phyloP scores from a whole-genome alignment of 805 yeast genomes.

The Pichia insulana region DNA sequence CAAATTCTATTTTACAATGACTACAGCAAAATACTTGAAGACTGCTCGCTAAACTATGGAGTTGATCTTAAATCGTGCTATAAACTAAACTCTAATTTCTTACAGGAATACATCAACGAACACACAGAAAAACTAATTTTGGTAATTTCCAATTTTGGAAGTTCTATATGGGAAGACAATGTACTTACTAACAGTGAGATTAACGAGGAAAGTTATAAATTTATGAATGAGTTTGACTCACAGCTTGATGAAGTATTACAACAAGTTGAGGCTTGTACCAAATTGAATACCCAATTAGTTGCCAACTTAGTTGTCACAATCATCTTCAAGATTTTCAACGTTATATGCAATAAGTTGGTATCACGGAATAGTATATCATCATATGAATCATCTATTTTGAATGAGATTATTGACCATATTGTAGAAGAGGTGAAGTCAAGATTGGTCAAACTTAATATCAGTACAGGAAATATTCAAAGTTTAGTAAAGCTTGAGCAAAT shows the following conservation, averaged over 20 bases:
- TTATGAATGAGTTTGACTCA: slow-evolving; percentile 11
- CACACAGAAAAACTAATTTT: slow-evolving; percentile 7
- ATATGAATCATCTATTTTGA: slow-evolving; percentile 24
- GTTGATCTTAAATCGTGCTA: slow-evolving; percentile 17
- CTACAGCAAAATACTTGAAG: slow-evolving; percentile 20
- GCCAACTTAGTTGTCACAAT: slow-evolving; percentile 14
- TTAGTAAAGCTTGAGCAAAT: slow-evolving; percentile 26
- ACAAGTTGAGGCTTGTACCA: slow-evolving; percentile 1
- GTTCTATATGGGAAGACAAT: slow-evolving; percentile 13
- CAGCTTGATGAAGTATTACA: not conserved
- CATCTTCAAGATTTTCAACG: slow-evolving; percentile 13
- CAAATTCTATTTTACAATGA: slow-evolving; percentile 27
- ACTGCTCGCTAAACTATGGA: slow-evolving; percentile 11
- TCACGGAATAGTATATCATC: slow-evolving; percentile 24
- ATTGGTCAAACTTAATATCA: slow-evolving; percentile 1
- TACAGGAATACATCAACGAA: slow-evolving; percentile 7
- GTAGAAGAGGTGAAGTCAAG: not conserved
- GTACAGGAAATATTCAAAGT: slow-evolving; percentile 16
- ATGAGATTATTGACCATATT: slow-evolving; percentile 8
- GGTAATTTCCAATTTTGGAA: slow-evolving; percentile 14
- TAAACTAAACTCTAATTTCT: slow-evolving; percentile 17
- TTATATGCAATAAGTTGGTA: slow-evolving; percentile 15
- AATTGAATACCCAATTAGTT: slow-evolving; percentile 18
- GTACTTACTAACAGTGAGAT: slow-evolving; percentile 9
- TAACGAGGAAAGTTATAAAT: slow-evolving; percentile 5